Base-by-base conservation (phyloP, 2,329 filamentous ascomycete species). In the Penicillium frequentans region DNA sequence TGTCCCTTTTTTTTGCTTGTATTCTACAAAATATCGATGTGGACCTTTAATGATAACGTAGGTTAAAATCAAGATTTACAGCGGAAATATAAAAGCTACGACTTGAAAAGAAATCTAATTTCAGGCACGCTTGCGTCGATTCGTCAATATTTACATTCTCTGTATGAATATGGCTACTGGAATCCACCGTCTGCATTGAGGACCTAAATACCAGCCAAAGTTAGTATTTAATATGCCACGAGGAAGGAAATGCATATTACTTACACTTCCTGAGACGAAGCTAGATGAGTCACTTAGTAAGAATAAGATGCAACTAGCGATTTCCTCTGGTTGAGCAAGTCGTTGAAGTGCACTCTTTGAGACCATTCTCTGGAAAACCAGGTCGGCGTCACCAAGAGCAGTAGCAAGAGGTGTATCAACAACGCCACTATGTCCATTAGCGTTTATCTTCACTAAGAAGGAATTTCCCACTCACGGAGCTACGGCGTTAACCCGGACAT, bases 371-470 rank as follows among this genome's bases (percentile, higher is more conserved):
- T 37, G 33, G 16, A 37, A 37, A n/a, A 37, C 33, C 14, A n/a
- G 0, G 16, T 37, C 33, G 33, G 33, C 33, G 8, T 6, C 2
- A n/a, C 33, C 33, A 37, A 37, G 33, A 37, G 33, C 33, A 37
- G 33, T 37, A n/a, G 33, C 33, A 37, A 37, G 33, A 37, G 33
- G 33, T n/a, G 33, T 37, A 37, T 37, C 33, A 37, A 37, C 33
- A 37, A 37, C 33, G 16, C 33, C 33, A 37, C 33, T 37, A 37
- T 8, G 5, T 37, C 16, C 5, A 37, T 37, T n/a, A 37, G 33
- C 33, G 0, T 9, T n/a, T 1, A n/a, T n/a, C 14, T 37, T 16
- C 3, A n/a, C 0, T 0, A 37, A 37, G 6, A 4, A 2, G 16
- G 3, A 11, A n/a, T 3, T 9, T 3, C 6, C 1, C 16, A 37